Base-by-base conservation (phyloP, 2,329 filamentous ascomycete species). In the Botryotinia calthae region DNA sequence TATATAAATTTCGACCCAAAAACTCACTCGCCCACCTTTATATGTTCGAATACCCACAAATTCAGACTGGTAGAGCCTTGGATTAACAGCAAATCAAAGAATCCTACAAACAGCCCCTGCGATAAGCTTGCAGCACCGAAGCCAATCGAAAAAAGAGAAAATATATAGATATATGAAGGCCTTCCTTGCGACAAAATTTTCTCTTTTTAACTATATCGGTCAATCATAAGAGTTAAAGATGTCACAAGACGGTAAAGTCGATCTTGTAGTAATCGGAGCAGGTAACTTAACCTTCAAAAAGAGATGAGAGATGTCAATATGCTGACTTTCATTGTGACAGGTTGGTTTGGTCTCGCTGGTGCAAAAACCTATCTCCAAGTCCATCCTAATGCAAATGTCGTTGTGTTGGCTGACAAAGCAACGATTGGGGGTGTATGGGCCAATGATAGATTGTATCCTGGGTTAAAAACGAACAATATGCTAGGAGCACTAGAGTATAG, bases 391-490 rank as follows among this genome's bases (percentile, higher is more conserved):
- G 83, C 84, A 71, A 85, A 85, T 2, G 79, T 93, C 37, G 82
- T 85, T 1, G 79, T 93, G 16, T 82, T 92, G 44, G 91, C 93
- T 64, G 82, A 84, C 8, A 84, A 85, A 18, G 80, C 84, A 20
- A 87, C 87, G 0, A 78, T 90, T 8, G 93, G 92, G 1, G 92
- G 93, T 6, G 89, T 89, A 25, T 95, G 92, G 92, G 87, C 89
- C 14, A 84, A 88, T 72, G 84, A 91, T 54, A 86, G 91, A 1
- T 82, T 93, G 0, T 91, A 94, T 79, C 87, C 89, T 0, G 89
- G 88, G 1, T 85, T 95, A 66, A 91, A 89, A 77, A 90, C 88
- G 70, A 95, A 95, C 81, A 94, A 94, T 78, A 86, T 93, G 79
- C 80, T 90, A 18, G 91, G 92, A 4, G 91, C 88, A 0, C 93